These are phyloP conservation scores for Paraphaeosphaeria sporulosa DNA, from an alignment of 2,329 filamentous ascomycete species.

Conservation along the genomic window DNA sequence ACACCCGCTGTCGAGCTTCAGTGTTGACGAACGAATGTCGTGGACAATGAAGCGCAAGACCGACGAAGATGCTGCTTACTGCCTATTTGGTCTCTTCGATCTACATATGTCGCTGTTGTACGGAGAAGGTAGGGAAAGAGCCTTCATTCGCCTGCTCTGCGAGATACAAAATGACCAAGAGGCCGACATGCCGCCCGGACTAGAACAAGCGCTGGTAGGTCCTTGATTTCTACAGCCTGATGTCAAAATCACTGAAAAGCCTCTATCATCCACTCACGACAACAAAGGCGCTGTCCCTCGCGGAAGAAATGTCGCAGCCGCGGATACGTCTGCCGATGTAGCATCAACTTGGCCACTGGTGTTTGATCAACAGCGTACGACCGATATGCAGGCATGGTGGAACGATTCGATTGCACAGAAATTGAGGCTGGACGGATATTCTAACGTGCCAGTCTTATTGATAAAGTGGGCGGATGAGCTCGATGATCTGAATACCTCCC, in stretches of 20 bases:
- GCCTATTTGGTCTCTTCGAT: constrained; percentile 25
- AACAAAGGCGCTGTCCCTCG: neutral
- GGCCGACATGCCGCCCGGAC: neutral
- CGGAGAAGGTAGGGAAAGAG: constrained; percentile 6
- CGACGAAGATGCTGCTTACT: constrained; percentile 16
- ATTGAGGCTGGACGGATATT: constrained; percentile 42
- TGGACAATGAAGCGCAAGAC: constrained; percentile 22
- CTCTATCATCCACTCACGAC: too few relatives aligned
- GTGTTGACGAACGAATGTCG: constrained; percentile 15
- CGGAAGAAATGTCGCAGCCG: neutral
- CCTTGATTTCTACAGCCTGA: too few relatives aligned
- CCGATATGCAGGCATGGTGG: constrained; percentile 44
- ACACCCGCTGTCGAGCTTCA: constrained; percentile 1
- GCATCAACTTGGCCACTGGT: too few relatives aligned
- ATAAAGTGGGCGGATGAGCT: constrained; percentile 46
- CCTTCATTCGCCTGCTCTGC: constrained; percentile 8
- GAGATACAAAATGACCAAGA: neutral
- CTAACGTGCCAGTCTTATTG: constrained; percentile 45
- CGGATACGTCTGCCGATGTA: neutral
- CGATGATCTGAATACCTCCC: constrained; percentile 43
- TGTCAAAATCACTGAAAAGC: too few relatives aligned
- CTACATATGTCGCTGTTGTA: constrained; percentile 13
- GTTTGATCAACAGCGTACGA: constrained; percentile 18
- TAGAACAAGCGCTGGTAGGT: neutral
- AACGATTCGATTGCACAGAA: constrained; percentile 35